These are phyloP conservation scores for Brassica balearica DNA, from an alignment of 441 rosid species.

Conservation along the genomic window DNA sequence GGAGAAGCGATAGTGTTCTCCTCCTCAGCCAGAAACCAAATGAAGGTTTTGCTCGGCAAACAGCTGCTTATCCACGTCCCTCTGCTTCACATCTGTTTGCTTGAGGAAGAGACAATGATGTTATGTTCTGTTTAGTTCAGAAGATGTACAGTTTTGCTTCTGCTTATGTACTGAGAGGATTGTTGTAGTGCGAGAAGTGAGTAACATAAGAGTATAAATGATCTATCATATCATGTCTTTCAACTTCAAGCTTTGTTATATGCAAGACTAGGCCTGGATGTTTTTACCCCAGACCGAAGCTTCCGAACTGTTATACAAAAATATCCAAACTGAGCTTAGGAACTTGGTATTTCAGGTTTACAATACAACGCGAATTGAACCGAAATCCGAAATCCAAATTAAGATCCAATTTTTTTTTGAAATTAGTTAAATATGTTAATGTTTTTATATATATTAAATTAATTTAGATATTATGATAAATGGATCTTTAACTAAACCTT, in stretches of 20 bases:
- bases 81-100: conserved; percentile 63
- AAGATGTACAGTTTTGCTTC: conserved; percentile 50
- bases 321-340: no score
- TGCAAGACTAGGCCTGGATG: neutral
- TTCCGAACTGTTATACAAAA: no score
- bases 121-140: conserved; percentile 28
- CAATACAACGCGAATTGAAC: no score
- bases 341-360: no score
- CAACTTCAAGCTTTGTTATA: conserved; percentile 18
- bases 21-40: conserved; percentile 45
- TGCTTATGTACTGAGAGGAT: conserved; percentile 28
- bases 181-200: neutral
- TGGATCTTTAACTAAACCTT: no score
- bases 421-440: no score
- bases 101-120: conserved; percentile 40
- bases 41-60: conserved; percentile 20
- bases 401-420: no score
- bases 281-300: no score
- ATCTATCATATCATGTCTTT: conserved; percentile 8
- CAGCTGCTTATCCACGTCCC: conserved; percentile 61
- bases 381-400: no score
- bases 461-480: no score
- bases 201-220: neutral
- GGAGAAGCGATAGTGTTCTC: conserved; percentile 66
- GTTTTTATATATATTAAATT: no score